phyloP scores from a whole-genome alignment of 1,139 yeast genomes.

The Yamadazyma membranifaciens region DNA sequence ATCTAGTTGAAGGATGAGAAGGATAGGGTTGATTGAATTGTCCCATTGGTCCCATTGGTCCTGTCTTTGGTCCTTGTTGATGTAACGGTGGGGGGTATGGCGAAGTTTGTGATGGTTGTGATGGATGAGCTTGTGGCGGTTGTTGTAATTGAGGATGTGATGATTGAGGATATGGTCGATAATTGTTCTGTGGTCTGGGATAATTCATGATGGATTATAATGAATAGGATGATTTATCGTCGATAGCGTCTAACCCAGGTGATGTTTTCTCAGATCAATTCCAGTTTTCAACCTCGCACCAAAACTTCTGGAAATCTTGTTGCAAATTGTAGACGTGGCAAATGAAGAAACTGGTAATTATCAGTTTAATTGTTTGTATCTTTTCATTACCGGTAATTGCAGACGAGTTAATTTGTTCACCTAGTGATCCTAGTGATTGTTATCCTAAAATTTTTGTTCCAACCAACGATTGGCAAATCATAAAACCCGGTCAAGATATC shows the following conservation, averaged over 20 bases:
- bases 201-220: slow-evolving; percentile 1
- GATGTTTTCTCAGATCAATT: not conserved
- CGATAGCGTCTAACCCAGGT: not conserved
- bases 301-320: not conserved
- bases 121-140: not conserved
- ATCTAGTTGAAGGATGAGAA: not conserved
- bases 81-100: not conserved
- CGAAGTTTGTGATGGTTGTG: not conserved
- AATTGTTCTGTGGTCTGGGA: slow-evolving; percentile 2
- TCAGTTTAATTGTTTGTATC: not conserved
- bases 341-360: slow-evolving; percentile 1
- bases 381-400: not conserved
- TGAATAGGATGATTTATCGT: not conserved
- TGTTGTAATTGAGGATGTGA: not conserved
- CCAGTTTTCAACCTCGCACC: too few relatives aligned
- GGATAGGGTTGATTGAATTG: not conserved
- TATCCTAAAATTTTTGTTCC: slow-evolving; percentile 66
- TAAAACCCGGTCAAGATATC: slow-evolving; percentile 65
- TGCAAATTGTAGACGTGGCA: not conserved
- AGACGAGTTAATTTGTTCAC: slow-evolving; percentile 41
- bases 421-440: slow-evolving; percentile 49
- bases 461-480: slow-evolving; percentile 62
- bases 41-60: not conserved
- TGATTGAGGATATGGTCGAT: slow-evolving; percentile 1
- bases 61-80: not conserved